These are phyloP conservation scores for Leptographium radiaticola DNA, from an alignment of 2,329 filamentous ascomycete genomes.

Conservation along the genomic window DNA sequence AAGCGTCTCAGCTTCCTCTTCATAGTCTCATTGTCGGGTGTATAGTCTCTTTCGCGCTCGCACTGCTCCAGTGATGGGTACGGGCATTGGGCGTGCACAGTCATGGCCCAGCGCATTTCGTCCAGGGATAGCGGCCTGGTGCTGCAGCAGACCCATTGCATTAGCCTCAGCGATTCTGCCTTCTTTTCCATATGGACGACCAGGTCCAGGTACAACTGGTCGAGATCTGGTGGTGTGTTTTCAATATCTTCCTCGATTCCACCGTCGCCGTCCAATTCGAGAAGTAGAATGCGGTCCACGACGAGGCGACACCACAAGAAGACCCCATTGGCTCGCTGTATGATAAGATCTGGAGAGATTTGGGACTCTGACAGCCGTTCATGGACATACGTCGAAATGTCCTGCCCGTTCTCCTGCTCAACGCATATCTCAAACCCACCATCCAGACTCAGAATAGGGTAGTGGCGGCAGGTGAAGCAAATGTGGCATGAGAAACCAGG, in stretches of 20 bases:
- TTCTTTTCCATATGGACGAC: not conserved
- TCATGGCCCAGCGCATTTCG: not conserved
- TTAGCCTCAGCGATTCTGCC: not conserved
- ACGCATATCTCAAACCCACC: slow-evolving; percentile 14
- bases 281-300: not conserved
- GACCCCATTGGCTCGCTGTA: not conserved
- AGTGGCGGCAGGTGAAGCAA: slow-evolving; percentile 21
- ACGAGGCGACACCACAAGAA: not conserved
- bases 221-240: not conserved
- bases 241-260: not conserved
- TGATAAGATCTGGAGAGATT: not conserved
- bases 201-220: not conserved
- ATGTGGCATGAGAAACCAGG: slow-evolving; percentile 12
- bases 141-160: slow-evolving; percentile 1
- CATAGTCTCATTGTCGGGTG: not conserved
- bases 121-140: not conserved
- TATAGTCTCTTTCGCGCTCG: not conserved
- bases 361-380: not conserved
- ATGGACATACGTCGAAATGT: slow-evolving; percentile 14
- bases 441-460: slow-evolving; percentile 15
- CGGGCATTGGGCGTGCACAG: not conserved
- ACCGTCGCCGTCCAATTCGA: not conserved
- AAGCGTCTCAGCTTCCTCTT: not conserved
- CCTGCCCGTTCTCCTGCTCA: slow-evolving; percentile 17
- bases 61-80: not conserved